Evolutionary conservation across 768 basidiomycete species (phyloP).

Genomic region (Suillus alpinus): DNA sequence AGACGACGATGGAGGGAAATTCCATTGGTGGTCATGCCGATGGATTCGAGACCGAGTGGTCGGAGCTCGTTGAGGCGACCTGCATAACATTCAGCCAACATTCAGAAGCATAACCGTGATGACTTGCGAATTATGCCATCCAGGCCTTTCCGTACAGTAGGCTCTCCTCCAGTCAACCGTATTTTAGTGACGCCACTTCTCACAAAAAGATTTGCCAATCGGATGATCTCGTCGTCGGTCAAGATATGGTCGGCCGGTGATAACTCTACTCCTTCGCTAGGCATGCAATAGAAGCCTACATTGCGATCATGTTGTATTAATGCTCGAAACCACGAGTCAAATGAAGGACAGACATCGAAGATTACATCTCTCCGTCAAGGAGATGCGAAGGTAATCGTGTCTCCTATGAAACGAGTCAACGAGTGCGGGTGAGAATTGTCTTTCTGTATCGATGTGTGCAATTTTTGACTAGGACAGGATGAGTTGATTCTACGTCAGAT

Average conservation of each 20-base stretch:
- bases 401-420: conserved; percentile 64
- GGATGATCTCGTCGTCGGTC: conserved; percentile 71
- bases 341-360: conserved; percentile 59
- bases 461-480: conserved; percentile 37
- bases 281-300: conserved; percentile 91
- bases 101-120: not conserved
- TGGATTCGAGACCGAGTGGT: conserved; percentile 59
- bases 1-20: conserved; percentile 71
- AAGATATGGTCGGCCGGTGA: conserved; percentile 69
- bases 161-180: conserved; percentile 85
- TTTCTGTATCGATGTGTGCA: conserved; percentile 46
- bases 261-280: conserved; percentile 71
- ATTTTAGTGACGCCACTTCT: conserved; percentile 84
- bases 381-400: conserved; percentile 88
- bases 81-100: conserved; percentile 26
- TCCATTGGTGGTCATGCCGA: conserved; percentile 88
- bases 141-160: conserved; percentile 77
- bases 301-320: not conserved
- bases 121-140: conserved; percentile 62
- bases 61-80: conserved; percentile 64
- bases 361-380: conserved; percentile 85
- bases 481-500: not conserved
- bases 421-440: conserved; percentile 50
- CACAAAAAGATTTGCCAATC: conserved; percentile 76
- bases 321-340: not conserved